Evolutionary conservation across 1,284 basidiomycete genomes (phyloP), one percentile per base, ranked within the genome.

Genomic region (Ceratobasidium papillatum): DNA sequence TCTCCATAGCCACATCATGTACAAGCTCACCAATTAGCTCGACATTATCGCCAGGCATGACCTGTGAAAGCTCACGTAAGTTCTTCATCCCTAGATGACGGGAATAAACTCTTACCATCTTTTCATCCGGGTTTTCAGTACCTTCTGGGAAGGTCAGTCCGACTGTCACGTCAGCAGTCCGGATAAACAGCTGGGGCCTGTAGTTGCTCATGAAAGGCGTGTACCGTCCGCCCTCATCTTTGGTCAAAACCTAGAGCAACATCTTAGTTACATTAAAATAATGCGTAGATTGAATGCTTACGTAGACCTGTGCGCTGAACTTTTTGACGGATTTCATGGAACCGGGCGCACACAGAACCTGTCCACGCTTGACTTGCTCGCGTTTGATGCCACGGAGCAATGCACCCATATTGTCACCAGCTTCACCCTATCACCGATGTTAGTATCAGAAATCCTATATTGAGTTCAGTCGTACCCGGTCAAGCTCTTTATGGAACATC

Each of bases 401-500:
- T 75, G 94, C 94, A 80, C 98, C 98, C 95, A 99, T 99, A 88
- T 99, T 99, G 86, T 99, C 98, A 81, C 98, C 98, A 78, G 98
- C 97, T 84, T 99, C 95, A 77, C 95, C 97, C 90, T 91, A 76
- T 54, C 27, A 52, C 27, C 4, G 41, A 12, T 32, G 19, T 72
- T 56, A 45, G 59, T 34, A 27, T 7, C 17, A 32, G 2, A 30
- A n/a, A 8, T 58, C 64, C 47, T 2, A 22, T 34, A 22, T 22
- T n/a, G 41, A n/a, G 14, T 11, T 22, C 47, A 64, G 45, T 79
- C 86, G 68, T 82, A 91, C 91, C 76, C 96, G 90, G 74, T 99
- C 98, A 77, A 99, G 90, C 86, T 99, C 98, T 87, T 98, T 99
- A 88, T 98, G 96, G 91, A 99, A 99, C 94, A 98, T 99, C 85